Evolutionary conservation across 345 rosid species (phyloP), one percentile per base, ranked within the genome.

Genomic region (Pelargonium nanum): DNA sequence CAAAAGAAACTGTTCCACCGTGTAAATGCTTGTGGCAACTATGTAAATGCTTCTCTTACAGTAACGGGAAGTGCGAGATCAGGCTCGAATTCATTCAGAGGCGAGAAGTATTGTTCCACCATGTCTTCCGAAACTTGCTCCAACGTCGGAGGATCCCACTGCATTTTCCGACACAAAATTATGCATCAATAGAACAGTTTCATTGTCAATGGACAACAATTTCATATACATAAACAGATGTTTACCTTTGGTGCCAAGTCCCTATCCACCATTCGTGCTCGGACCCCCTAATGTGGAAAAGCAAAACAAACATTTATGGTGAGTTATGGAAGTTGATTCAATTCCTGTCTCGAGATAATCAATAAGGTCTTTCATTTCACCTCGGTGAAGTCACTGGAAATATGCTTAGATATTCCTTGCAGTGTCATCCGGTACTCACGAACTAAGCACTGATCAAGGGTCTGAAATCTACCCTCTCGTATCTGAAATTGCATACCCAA

Each of bases 371-470:
- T 40, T 10, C 15, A 12, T 2, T 17, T 40, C 48, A 87, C 97
- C 99, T 89, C 97, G 26, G 76, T 74, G 57, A 87, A 84, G 66
- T 87, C 95, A 44, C 66, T 26, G 0, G 89, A 83, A 57, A 82
- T 65, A 55, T 28, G 78, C 67, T 73, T 73, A 5, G 89, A 66
- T 62, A 77, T 60, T 68, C 83, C 96, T 61, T 89, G 96, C 56
- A 89, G 64, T 16, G 95, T 72, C 96, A 89, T 93, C 57, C 82
- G 76, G 57, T 89, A 87, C 77, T 93, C 99, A 64, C 95, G 85
- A 30, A 64, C 68, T 67, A 89, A 75, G 73, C 96, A 89, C 58
- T 86, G 95, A 57, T 85, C 99, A 62, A 87, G 75, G 10, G 92
- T 84, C 69, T 93, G 81, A 64, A 69, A 75, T 71, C 97, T 84